Percentiles rank a stretch among this genome's conserved stretches.
These are phyloP conservation scores for Solanum medicagineum DNA, from an alignment of 257 asterid species.

Conservation along the genomic window DNA sequence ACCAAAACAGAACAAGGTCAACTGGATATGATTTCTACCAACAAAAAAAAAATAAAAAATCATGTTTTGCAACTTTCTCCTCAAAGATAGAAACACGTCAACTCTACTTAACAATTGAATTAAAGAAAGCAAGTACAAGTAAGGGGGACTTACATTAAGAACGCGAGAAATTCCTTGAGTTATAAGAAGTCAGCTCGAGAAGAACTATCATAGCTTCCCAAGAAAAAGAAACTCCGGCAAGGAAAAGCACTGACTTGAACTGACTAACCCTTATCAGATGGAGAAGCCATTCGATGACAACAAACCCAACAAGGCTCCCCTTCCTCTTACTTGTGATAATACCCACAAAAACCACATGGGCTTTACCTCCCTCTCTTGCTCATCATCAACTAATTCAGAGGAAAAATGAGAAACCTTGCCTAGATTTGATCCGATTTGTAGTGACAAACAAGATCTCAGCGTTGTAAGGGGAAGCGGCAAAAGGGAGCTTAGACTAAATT, in stretches of 20 bases:
- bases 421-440: not conserved
- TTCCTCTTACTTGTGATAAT: constrained; percentile 90
- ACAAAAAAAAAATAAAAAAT: not conserved
- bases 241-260: constrained; percentile 80
- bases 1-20: not conserved
- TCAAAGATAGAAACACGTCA: not conserved
- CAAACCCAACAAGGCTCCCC: constrained; percentile 85
- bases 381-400: constrained; percentile 10
- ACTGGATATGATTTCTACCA: not conserved
- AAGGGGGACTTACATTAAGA: constrained; percentile 50
- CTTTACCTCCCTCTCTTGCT: constrained; percentile 88
- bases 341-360: constrained; percentile 86
- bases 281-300: constrained; percentile 72
- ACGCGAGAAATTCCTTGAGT: constrained; percentile 87
- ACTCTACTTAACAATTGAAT: not conserved
- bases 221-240: constrained; percentile 72
- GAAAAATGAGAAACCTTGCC: not conserved
- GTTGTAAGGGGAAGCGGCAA: not conserved
- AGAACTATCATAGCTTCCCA: constrained; percentile 92
- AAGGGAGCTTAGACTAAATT: not conserved
- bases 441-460: not conserved
- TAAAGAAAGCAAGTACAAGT: not conserved
- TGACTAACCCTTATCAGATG: constrained; percentile 27
- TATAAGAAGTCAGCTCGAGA: constrained; percentile 90
- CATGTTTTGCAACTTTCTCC: not conserved